phyloP scores from a whole-genome alignment of 1,139 yeast species.

The Pichia inconspicua region DNA sequence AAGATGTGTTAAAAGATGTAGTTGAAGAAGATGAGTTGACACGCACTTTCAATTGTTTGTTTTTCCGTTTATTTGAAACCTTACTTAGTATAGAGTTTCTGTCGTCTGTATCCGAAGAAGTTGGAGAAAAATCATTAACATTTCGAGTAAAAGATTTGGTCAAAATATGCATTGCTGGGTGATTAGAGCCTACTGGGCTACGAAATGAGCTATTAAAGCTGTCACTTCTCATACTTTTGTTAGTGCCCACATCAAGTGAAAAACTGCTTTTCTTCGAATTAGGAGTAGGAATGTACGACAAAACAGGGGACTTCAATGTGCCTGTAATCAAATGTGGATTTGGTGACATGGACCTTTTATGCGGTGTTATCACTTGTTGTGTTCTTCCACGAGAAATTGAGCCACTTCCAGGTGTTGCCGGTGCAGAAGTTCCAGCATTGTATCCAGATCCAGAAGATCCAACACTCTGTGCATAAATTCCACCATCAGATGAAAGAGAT shows the following conservation, averaged over 20 bases:
- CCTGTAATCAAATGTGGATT: conserved; percentile 9
- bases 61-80: conserved; percentile 31
- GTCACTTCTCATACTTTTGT: not conserved
- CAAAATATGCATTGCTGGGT: conserved; percentile 22
- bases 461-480: conserved; percentile 13
- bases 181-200: not conserved
- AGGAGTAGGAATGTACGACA: conserved; percentile 10
- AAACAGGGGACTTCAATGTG: conserved; percentile 6
- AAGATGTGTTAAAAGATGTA: not conserved
- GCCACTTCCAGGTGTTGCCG: conserved; percentile 14
- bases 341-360: conserved; percentile 10
- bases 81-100: conserved; percentile 43
- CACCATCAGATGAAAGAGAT: conserved; percentile 25
- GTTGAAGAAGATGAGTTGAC: conserved; percentile 16
- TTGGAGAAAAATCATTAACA: conserved; percentile 48
- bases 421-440: conserved; percentile 5
- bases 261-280: not conserved
- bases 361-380: conserved; percentile 7
- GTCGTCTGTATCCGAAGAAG: conserved; percentile 67
- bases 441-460: conserved; percentile 13
- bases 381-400: conserved; percentile 9
- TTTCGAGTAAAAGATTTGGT: conserved; percentile 26
- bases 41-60: conserved; percentile 3
- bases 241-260: not conserved
- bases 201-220: not conserved